Conservation (phyloP, 148 eudicot species). For the Silene uniflora region DNA sequence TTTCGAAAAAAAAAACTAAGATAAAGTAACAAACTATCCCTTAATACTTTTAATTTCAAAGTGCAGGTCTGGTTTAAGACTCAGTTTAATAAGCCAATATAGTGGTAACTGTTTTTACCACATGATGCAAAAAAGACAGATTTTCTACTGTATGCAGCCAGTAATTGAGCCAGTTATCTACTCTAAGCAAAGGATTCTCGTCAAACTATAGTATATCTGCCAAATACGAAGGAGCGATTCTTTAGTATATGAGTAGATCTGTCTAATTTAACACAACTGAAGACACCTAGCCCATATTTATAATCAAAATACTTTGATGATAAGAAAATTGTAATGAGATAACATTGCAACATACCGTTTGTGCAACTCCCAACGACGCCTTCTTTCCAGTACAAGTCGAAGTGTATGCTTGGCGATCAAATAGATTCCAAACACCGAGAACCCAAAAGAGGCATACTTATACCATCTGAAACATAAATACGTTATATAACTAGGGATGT, state of each 20-base stretch:
- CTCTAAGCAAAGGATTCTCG: background rate
- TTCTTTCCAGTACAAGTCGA: constrained; percentile 72
- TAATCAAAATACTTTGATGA: background rate
- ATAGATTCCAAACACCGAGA: constrained; percentile 71
- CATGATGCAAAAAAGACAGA: background rate
- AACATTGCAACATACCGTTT: constrained; percentile 51
- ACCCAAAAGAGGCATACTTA: constrained; percentile 78
- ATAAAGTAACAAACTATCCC: background rate
- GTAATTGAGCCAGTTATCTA: background rate
- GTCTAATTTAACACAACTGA: background rate
- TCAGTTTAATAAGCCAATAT: background rate
- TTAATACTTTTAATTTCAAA: too few relatives aligned
- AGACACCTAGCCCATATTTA: background rate
- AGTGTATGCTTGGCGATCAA: constrained; percentile 78
- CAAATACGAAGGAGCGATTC: background rate
- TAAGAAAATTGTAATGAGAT: background rate
- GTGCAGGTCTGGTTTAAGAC: background rate
- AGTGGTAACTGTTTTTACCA: background rate
- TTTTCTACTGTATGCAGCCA: background rate
- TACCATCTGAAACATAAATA: constrained; percentile 60
- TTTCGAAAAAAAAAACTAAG: background rate
- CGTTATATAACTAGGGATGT: constrained; percentile 8
- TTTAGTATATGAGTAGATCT: background rate
- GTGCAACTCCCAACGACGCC: constrained; percentile 78
- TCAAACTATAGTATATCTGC: background rate